Evolutionary conservation across 2,329 filamentous ascomycete species (phyloP).

Genomic region (Bipolaris victoriae): DNA sequence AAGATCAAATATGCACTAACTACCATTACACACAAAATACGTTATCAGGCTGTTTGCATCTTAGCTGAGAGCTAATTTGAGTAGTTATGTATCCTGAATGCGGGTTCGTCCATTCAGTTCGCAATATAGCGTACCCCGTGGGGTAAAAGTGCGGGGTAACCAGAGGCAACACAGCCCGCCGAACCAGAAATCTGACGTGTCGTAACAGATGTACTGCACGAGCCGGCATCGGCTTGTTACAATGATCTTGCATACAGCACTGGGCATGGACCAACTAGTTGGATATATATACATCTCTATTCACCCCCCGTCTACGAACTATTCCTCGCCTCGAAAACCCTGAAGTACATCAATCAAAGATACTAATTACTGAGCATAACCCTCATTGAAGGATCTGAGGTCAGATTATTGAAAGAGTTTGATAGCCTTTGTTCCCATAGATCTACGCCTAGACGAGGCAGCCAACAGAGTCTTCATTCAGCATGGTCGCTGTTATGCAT

Average conservation of each 20-base stretch:
- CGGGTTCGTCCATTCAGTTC: not conserved
- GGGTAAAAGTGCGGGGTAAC: constrained; percentile 44
- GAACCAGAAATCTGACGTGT: constrained; percentile 35
- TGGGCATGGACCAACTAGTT: not conserved
- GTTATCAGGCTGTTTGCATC: not conserved
- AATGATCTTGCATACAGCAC: constrained; percentile 19
- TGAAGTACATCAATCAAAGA: not conserved
- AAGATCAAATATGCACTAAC: not conserved
- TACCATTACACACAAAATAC: not conserved
- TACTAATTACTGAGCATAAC: not conserved
- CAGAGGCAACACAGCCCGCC: constrained; percentile 27
- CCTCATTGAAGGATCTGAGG: not conserved
- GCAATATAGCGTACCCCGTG: constrained; percentile 24
- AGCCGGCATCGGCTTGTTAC: constrained; percentile 36
- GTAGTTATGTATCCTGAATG: not conserved
- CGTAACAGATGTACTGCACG: constrained; percentile 4
- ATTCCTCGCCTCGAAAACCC: not conserved
- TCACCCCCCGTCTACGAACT: not conserved
- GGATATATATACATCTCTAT: not conserved
- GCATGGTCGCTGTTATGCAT: constrained; percentile 42
- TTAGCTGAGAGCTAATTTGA: not conserved
- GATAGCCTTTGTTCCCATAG: not conserved
- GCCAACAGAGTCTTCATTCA: not conserved
- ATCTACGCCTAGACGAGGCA: not conserved
- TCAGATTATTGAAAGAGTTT: not conserved